Conservation (phyloP, 257 asterid genomes). For the Solanum habrochaites region DNA sequence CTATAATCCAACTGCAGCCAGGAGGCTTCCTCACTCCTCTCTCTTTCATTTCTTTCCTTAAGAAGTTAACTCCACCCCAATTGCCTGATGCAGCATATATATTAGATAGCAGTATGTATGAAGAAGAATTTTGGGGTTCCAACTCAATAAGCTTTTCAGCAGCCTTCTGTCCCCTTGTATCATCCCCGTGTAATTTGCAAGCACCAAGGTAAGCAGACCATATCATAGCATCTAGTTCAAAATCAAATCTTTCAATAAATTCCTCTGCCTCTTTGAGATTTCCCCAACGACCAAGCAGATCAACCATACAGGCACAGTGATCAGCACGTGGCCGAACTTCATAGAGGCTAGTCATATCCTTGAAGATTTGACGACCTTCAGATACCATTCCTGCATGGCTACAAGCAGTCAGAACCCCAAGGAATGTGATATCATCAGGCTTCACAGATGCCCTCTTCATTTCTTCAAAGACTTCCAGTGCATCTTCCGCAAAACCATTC, state of each 20-base stretch:
- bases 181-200: slow-evolving; percentile 87
- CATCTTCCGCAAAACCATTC: slow-evolving; percentile 62
- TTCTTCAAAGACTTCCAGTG: slow-evolving; percentile 50
- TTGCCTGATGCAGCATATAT: slow-evolving; percentile 75
- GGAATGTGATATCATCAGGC: slow-evolving; percentile 83
- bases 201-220: slow-evolving; percentile 81
- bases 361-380: slow-evolving; percentile 54
- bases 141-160: slow-evolving; percentile 67
- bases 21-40: slow-evolving; percentile 56
- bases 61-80: slow-evolving; percentile 57
- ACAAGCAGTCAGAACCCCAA: slow-evolving; percentile 85
- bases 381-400: slow-evolving; percentile 80
- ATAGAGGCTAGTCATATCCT: slow-evolving; percentile 32
- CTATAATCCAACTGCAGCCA: slow-evolving; percentile 57
- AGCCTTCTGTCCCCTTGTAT: slow-evolving; percentile 52
- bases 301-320: slow-evolving; percentile 88
- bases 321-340: slow-evolving; percentile 54
- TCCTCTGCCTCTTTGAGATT: slow-evolving; percentile 65
- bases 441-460: slow-evolving; percentile 39
- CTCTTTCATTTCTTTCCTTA: slow-evolving; percentile 57
- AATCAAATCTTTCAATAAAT: slow-evolving; percentile 41
- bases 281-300: slow-evolving; percentile 88
- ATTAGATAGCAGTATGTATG: slow-evolving; percentile 70
- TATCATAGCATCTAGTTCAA: slow-evolving; percentile 62
- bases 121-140: slow-evolving; percentile 64